Evolutionary conservation across 2,329 filamentous ascomycete genomes (phyloP).

Genomic region (Dactylonectria estremocensis): DNA sequence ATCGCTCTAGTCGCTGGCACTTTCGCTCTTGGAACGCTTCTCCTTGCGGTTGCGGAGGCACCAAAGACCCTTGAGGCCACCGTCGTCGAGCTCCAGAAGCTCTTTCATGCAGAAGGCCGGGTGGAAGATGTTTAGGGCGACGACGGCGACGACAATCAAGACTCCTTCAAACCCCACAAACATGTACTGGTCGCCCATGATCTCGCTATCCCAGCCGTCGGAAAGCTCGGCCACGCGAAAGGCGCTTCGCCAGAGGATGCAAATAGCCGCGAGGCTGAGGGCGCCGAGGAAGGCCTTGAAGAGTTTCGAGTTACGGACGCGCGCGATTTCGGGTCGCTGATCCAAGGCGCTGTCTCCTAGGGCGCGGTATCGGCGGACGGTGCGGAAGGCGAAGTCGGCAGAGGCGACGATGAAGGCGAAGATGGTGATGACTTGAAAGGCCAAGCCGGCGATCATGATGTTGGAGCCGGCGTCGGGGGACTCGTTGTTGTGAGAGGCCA

Average conservation of each 20-base stretch:
- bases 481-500: constrained; percentile 56
- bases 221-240: constrained; percentile 78
- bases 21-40: constrained; percentile 24
- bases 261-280: constrained; percentile 70
- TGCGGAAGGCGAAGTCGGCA: constrained; percentile 65
- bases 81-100: constrained; percentile 46
- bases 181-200: constrained; percentile 69
- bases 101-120: constrained; percentile 47
- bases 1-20: constrained; percentile 23
- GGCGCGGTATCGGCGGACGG: constrained; percentile 53
- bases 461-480: constrained; percentile 63
- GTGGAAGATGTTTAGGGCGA: constrained; percentile 60
- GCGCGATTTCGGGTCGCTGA: constrained; percentile 54
- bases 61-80: constrained; percentile 48
- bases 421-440: constrained; percentile 73
- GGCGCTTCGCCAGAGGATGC: constrained; percentile 75
- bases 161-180: constrained; percentile 73
- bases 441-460: constrained; percentile 76
- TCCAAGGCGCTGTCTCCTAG: constrained; percentile 56
- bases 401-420: constrained; percentile 67
- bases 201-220: constrained; percentile 72
- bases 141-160: constrained; percentile 64
- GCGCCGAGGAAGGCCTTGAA: constrained; percentile 71
- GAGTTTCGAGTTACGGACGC: constrained; percentile 56
- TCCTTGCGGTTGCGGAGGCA: constrained; percentile 41